Evolutionary conservation across 768 basidiomycete species (phyloP), one percentile per base, ranked within the genome.

Genomic region (Pisolithus tinctorius): DNA sequence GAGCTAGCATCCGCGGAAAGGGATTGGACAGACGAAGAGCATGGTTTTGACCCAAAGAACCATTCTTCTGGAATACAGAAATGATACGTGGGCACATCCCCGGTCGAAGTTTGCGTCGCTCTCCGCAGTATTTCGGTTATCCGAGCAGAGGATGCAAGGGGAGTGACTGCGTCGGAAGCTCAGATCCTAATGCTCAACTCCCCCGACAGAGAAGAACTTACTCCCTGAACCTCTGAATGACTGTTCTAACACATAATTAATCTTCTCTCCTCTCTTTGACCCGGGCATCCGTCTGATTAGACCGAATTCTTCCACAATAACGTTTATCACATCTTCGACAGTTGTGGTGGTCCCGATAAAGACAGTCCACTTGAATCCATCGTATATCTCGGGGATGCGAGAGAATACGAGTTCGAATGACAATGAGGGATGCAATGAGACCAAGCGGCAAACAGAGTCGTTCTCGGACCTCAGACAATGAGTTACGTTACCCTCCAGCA

Each of bases 61-160:
- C 84, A 91, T 60, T 85, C 83, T 48, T 86, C 86, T 2, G 86
- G 86, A 7, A 92, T 80, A 54, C 83, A 86, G 50, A 90, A 77
- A 26, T 76, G 74, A 60, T 86, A 80, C 7, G 57, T 61, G 8
- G 50, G 52, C 5, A 56, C 47, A 38, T 36, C 20, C 6, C 48
- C 52, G 16, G 29, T 57, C 16, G 60, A 56, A 36, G 29, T 31
- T 4, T 17, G 29, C 17, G 16, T 10, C 5, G 29, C 17, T n/a
- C 10, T 30, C 36, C 2, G 54, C 11, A 63, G 42, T 14, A 43
- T 14, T 23, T 65, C 58, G 23, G 51, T 26, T 50, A 65, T 49
- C 45, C 47, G 39, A 29, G 48, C 7, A 4, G 63, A 53, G 1
- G 46, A 44, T 1, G 56, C 17, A 4, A 63, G 40, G 50, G 44